Percentiles rank a stretch among this genome's conserved stretches.
Evolutionary conservation across 23 red algal genomes (phyloP).

Genomic region (Pyropia haitanensis): DNA sequence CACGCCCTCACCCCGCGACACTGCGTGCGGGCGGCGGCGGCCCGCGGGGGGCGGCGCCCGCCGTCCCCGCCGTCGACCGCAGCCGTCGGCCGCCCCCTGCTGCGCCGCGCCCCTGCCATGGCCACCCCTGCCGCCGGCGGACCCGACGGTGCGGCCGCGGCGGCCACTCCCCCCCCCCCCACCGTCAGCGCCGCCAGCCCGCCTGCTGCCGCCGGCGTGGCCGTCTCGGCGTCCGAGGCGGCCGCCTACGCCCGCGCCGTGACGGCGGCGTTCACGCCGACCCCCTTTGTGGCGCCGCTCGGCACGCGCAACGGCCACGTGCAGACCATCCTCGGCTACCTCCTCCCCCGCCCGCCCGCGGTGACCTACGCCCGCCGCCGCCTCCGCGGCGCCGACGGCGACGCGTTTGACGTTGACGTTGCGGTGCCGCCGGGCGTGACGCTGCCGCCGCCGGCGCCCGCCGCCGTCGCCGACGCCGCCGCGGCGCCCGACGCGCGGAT

Average conservation of each 20-base stretch:
- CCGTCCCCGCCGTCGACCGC: too few species aligned
- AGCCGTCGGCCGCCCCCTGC: slow-evolving; percentile 1
- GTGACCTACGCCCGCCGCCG: slow-evolving; percentile 10
- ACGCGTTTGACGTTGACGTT: slow-evolving; percentile 52
- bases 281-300: slow-evolving; percentile 2
- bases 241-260: neutral
- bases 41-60: too few species aligned
- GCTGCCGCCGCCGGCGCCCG: slow-evolving; percentile 7
- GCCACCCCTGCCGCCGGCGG: neutral
- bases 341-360: slow-evolving; percentile 29
- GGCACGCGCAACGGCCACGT: slow-evolving; percentile 46
- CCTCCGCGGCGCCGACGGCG: slow-evolving; percentile 25
- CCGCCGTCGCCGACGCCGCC: neutral
- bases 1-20: too few species aligned
- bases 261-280: slow-evolving; percentile 1
- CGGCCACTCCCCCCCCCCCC: neutral
- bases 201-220: neutral
- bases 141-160: neutral
- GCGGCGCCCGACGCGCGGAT: slow-evolving; percentile 3
- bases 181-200: neutral
- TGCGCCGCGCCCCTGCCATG: neutral
- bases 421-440: too few species aligned
- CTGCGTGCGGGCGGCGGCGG: too few species aligned
- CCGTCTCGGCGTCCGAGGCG: neutral
- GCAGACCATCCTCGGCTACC: slow-evolving; percentile 57